phyloP scores from a whole-genome alignment of 441 rosid species.

The Adansonia rubrostipa region DNA sequence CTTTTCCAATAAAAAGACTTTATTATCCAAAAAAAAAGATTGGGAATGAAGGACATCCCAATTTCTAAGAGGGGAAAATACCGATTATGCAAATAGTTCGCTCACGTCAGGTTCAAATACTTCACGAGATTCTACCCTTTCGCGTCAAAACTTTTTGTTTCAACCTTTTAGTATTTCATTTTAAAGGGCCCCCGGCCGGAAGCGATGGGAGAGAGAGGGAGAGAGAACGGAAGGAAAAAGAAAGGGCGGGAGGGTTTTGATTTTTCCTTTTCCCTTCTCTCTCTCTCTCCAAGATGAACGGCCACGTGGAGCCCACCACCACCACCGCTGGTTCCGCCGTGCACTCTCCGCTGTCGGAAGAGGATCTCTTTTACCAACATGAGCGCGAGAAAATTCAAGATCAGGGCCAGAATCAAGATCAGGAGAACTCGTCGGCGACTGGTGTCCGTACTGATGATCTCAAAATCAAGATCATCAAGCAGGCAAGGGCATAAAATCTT shows the following conservation, averaged over 20 bases:
- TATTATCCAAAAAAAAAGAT: background rate
- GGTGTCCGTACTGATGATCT: slow-evolving; percentile 54
- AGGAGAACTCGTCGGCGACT: slow-evolving; percentile 40
- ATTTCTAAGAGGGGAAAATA: slow-evolving; percentile 8
- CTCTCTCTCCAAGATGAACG: slow-evolving; percentile 51
- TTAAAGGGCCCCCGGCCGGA: no score
- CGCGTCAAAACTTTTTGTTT: background rate
- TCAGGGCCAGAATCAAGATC: slow-evolving; percentile 41
- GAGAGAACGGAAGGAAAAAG: slow-evolving; percentile 28
- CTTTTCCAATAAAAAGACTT: background rate
- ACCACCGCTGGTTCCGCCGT: slow-evolving; percentile 29
- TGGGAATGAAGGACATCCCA: background rate
- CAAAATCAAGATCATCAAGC: slow-evolving; percentile 72
- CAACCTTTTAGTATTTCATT: background rate
- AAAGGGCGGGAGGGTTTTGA: slow-evolving; percentile 48
- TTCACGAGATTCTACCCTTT: background rate
- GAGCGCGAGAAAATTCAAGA: slow-evolving; percentile 28
- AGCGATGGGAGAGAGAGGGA: slow-evolving; percentile 25
- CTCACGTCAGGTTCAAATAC: background rate
- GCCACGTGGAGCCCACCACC: slow-evolving; percentile 38
- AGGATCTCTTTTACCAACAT: slow-evolving; percentile 40
- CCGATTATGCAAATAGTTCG: background rate
- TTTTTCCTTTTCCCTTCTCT: slow-evolving; percentile 20
- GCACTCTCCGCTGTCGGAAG: slow-evolving; percentile 51
- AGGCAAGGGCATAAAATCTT: slow-evolving; percentile 44